Evolutionary conservation across 257 asterid genomes (phyloP).

Genomic region (Jacaranda mimosifolia): DNA sequence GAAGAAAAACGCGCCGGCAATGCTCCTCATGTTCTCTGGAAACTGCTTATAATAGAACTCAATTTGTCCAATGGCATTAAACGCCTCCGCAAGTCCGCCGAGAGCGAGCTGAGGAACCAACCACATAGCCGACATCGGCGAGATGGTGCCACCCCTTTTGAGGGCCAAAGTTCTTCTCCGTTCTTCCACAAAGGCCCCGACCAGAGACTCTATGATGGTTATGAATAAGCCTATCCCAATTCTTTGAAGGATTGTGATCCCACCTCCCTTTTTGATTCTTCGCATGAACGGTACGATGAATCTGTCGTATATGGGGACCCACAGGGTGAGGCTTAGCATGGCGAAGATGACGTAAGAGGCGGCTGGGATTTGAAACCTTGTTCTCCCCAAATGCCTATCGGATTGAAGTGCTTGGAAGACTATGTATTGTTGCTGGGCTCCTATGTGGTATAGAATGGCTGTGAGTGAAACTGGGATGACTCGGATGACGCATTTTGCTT

Average conservation of each 20-base stretch:
- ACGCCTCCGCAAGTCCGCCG: slow-evolving; percentile 71
- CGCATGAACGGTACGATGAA: slow-evolving; percentile 52
- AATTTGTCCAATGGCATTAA: slow-evolving; percentile 60
- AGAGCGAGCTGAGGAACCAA: slow-evolving; percentile 68
- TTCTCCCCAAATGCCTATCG: slow-evolving; percentile 54
- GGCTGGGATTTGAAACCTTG: slow-evolving; percentile 66
- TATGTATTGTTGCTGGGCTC: slow-evolving; percentile 61
- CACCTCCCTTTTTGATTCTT: slow-evolving; percentile 48
- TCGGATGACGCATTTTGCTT: slow-evolving; percentile 62
- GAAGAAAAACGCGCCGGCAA: slow-evolving; percentile 65
- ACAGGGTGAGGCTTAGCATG: slow-evolving; percentile 60
- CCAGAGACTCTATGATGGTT: slow-evolving; percentile 43
- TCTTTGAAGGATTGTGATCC: slow-evolving; percentile 65
- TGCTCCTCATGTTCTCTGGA: slow-evolving; percentile 85
- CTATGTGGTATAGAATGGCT: slow-evolving; percentile 60
- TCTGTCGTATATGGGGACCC: slow-evolving; percentile 66
- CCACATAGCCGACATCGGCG: slow-evolving; percentile 68
- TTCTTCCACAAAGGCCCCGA: slow-evolving; percentile 58
- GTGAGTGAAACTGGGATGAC: slow-evolving; percentile 68
- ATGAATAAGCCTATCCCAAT: slow-evolving; percentile 62
- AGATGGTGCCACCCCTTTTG: slow-evolving; percentile 34
- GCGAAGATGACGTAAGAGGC: slow-evolving; percentile 69
- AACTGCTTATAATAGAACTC: slow-evolving; percentile 74
- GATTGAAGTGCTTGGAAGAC: slow-evolving; percentile 81
- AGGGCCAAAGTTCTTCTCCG: slow-evolving; percentile 48